Conservation (phyloP, 495 filamentous ascomycete species). For the Aspergillus coremiiformis region DNA sequence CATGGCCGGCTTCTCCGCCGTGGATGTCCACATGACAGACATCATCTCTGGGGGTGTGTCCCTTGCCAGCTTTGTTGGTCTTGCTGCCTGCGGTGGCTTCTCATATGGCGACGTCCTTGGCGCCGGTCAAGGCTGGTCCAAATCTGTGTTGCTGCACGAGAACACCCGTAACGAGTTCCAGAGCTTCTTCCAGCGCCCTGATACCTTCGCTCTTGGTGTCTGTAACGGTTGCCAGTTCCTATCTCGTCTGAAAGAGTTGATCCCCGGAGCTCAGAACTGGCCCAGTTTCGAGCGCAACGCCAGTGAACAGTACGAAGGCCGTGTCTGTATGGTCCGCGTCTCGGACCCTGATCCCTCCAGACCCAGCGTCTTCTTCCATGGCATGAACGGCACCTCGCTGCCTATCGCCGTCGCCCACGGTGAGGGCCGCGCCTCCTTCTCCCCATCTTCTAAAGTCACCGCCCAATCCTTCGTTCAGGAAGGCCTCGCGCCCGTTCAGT, state of each 20-base stretch:
- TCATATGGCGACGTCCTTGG: conserved; percentile 95
- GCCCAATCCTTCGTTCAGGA: conserved; percentile 49
- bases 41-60: conserved; percentile 70
- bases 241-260: conserved; percentile 69
- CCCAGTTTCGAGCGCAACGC: conserved; percentile 80
- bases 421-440: conserved; percentile 81
- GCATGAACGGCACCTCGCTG: conserved; percentile 76
- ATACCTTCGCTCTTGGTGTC: conserved; percentile 90
- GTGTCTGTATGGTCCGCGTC: conserved; percentile 83
- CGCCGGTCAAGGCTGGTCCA: conserved; percentile 95
- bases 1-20: conserved; percentile 78
- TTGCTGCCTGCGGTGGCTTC: conserved; percentile 94
- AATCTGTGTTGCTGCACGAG: conserved; percentile 78
- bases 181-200: conserved; percentile 76
- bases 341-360: conserved; percentile 45
- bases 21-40: conserved; percentile 97
- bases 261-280: conserved; percentile 81
- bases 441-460: conserved; percentile 29
- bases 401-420: conserved; percentile 90
- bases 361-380: conserved; percentile 85
- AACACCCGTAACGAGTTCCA: conserved; percentile 70
- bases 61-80: conserved; percentile 72
- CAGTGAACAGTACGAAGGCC: conserved; percentile 88
- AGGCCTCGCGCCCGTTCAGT: conserved; percentile 65
- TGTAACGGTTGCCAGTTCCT: conserved; percentile 99